Percentiles rank a stretch among this genome's conserved stretches.
Evolutionary conservation across 2,329 filamentous ascomycete species (phyloP).

Genomic region (Fusarium equiseti): DNA sequence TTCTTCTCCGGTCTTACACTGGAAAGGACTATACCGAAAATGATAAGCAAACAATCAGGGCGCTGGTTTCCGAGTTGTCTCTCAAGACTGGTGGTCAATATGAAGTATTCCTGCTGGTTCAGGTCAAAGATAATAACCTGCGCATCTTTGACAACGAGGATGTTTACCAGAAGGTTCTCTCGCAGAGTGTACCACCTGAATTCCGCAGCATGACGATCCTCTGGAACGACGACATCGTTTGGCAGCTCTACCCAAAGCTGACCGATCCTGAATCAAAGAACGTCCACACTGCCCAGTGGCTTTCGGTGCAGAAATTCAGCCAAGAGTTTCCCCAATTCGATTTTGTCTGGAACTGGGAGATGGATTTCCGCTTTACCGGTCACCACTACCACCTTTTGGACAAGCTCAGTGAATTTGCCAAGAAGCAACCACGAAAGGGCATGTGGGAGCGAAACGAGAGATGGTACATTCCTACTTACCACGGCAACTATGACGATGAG

Average conservation of each 20-base stretch:
- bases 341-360: conserved; percentile 89
- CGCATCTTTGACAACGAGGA: conserved; percentile 70
- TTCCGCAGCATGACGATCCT: conserved; percentile 78
- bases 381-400: conserved; percentile 85
- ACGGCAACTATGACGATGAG: conserved; percentile 74
- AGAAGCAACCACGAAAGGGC: conserved; percentile 76
- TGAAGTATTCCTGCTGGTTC: conserved; percentile 82
- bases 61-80: conserved; percentile 81
- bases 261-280: conserved; percentile 68
- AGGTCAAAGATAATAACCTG: conserved; percentile 74
- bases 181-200: conserved; percentile 74
- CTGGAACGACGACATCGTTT: conserved; percentile 81
- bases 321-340: conserved; percentile 83
- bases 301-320: conserved; percentile 81
- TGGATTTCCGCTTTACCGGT: conserved; percentile 82
- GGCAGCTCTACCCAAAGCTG: conserved; percentile 80
- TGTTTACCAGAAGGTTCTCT: conserved; percentile 70
- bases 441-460: conserved; percentile 80
- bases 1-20: conserved; percentile 81
- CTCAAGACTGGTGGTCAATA: conserved; percentile 84
- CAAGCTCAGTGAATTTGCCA: conserved; percentile 72
- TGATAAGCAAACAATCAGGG: conserved; percentile 81
- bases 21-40: conserved; percentile 82
- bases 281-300: conserved; percentile 74
- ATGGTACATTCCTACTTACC: conserved; percentile 77